Conservation (phyloP, 1,284 basidiomycete species). For the Gomphus bonarii region DNA sequence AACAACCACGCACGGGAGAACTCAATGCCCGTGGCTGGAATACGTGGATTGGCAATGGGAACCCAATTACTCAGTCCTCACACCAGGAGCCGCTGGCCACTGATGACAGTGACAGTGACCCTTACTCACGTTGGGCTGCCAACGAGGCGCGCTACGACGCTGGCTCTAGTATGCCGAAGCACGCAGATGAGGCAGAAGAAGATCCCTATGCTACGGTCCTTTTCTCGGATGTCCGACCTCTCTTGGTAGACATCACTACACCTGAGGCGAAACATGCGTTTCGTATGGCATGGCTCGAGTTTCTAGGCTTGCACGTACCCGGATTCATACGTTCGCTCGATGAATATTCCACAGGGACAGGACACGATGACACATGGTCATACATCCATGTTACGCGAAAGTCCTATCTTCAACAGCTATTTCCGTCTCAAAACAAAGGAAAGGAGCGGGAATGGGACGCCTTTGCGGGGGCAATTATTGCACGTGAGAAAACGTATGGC, state of each 20-base stretch:
- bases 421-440: constrained; percentile 29
- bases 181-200: constrained; percentile 44
- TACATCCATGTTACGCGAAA: constrained; percentile 32
- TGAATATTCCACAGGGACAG: constrained; percentile 9
- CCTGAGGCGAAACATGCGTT: constrained; percentile 49
- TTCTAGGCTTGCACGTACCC: constrained; percentile 67
- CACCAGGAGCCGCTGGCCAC: constrained; percentile 9
- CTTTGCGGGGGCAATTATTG: constrained; percentile 52
- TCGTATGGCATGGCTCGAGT: constrained; percentile 66
- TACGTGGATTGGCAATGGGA: constrained; percentile 36
- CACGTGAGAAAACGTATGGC: constrained; percentile 49
- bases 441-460: constrained; percentile 32
- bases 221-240: constrained; percentile 66
- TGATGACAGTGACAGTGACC: constrained; percentile 32
- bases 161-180: constrained; percentile 37
- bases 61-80: constrained; percentile 18
- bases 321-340: constrained; percentile 41
- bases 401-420: constrained; percentile 37
- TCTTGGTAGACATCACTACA: constrained; percentile 54
- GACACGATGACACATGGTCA: constrained; percentile 58
- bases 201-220: constrained; percentile 70
- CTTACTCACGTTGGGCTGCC: constrained; percentile 60
- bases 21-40: constrained; percentile 50
- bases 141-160: constrained; percentile 46
- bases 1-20: constrained; percentile 56